phyloP scores from a whole-genome alignment of 2,329 filamentous ascomycete genomes.

The Aspergillus latus region DNA sequence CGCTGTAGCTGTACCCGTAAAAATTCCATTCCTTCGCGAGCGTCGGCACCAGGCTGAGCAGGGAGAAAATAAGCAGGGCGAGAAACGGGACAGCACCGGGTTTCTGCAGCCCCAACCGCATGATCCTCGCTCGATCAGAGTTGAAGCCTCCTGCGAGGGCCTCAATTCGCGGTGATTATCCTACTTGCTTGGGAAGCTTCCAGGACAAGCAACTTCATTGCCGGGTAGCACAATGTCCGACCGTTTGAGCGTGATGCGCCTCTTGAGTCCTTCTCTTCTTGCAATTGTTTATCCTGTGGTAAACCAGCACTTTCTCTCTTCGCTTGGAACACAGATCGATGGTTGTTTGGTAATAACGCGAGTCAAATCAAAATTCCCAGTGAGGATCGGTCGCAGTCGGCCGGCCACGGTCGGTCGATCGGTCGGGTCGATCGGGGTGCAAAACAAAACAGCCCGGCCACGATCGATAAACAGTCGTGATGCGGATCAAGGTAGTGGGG shows the following conservation, averaged over 20 bases:
- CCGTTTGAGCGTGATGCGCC: neutral
- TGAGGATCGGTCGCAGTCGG: neutral
- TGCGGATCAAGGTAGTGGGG: constrained; percentile 5
- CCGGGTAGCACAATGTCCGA: constrained; percentile 4
- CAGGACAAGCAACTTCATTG: constrained; percentile 19
- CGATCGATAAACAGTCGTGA: neutral
- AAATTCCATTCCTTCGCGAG: constrained; percentile 31
- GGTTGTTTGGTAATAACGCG: constrained; percentile 9
- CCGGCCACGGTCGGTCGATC: constrained; percentile 4
- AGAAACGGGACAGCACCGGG: constrained; percentile 37
- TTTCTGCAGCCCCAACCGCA: constrained; percentile 37
- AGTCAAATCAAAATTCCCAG: neutral
- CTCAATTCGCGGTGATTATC: constrained; percentile 12
- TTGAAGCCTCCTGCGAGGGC: constrained; percentile 12
- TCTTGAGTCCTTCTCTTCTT: neutral
- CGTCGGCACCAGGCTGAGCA: constrained; percentile 37
- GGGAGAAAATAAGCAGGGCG: constrained; percentile 33
- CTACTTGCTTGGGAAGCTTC: constrained; percentile 12
- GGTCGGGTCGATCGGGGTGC: constrained; percentile 12
- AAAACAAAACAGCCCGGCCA: constrained; percentile 10
- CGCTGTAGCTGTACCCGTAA: constrained; percentile 19
- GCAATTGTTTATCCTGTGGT: neutral
- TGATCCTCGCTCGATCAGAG: constrained; percentile 23
- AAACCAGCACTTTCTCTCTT: neutral
- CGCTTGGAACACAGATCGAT: neutral